Conservation (phyloP, 148 eudicot genomes). For the Camellia japonica region DNA sequence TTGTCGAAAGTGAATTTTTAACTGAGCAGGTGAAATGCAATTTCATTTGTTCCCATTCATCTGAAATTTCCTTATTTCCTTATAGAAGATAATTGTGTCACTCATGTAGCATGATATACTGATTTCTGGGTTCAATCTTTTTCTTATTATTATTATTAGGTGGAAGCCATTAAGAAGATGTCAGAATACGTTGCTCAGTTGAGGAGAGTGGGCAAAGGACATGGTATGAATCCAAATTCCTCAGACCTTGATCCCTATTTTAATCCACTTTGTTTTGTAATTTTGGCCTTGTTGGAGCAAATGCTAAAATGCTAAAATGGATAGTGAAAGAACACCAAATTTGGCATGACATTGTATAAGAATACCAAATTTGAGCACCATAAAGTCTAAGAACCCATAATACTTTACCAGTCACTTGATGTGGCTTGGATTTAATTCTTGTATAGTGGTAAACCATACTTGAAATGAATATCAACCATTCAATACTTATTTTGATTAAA, state of each 20-base stretch:
- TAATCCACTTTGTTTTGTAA: not conserved
- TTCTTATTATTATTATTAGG: constrained; percentile 25
- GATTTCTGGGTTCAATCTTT: not conserved
- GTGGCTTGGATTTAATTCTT: too few species aligned
- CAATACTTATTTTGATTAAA: too few species aligned
- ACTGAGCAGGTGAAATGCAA: constrained; percentile 50
- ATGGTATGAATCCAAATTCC: constrained; percentile 37
- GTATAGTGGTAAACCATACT: too few species aligned
- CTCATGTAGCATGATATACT: not conserved
- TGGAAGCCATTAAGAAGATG: constrained; percentile 64
- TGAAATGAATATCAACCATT: too few species aligned
- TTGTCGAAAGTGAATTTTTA: constrained; percentile 57
- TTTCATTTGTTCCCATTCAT: constrained; percentile 2
- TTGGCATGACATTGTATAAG: too few species aligned
- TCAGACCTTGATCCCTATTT: not conserved
- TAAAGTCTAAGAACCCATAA: too few species aligned
- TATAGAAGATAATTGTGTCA: not conserved
- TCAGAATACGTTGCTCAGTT: constrained; percentile 74
- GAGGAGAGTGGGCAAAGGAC: constrained; percentile 75
- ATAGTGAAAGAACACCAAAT: too few species aligned
- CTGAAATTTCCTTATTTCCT: not conserved
- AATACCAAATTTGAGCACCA: too few species aligned
- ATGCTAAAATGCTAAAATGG: too few species aligned
- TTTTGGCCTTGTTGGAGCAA: not conserved
- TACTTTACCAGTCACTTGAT: too few species aligned